These are phyloP conservation scores for Mycena epipterygia DNA, from an alignment of 768 basidiomycete species.

Conservation along the genomic window DNA sequence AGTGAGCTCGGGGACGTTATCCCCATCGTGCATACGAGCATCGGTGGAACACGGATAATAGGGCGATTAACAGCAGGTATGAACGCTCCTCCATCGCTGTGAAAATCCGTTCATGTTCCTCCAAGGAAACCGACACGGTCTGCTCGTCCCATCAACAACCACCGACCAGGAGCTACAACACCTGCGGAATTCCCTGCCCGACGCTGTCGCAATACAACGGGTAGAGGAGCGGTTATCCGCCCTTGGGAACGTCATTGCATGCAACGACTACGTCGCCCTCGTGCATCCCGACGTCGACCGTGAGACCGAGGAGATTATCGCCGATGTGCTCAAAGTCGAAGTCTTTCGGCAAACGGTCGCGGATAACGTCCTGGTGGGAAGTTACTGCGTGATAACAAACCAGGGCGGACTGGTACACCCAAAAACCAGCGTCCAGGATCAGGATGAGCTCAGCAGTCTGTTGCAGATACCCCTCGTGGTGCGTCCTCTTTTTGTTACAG, in stretches of 20 bases:
- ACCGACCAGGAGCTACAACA: conserved; percentile 99
- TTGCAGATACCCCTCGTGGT: conserved; percentile 96
- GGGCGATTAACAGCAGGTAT: conserved; percentile 93
- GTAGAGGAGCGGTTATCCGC: conserved; percentile 98
- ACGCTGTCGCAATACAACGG: conserved; percentile 93
- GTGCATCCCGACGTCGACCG: conserved; percentile 98
- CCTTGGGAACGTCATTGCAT: conserved; percentile 97
- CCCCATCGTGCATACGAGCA: conserved; percentile 96
- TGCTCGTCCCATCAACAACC: conserved; percentile 95
- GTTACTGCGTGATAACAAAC: conserved; percentile 95
- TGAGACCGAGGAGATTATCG: conserved; percentile 99
- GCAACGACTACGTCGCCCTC: conserved; percentile 98
- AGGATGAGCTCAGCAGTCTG: conserved; percentile 95
- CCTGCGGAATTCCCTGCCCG: conserved; percentile 94
- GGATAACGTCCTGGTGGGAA: conserved; percentile 96
- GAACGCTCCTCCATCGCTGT: conserved; percentile 27
- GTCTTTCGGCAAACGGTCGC: conserved; percentile 99
- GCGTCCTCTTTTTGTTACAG: conserved; percentile 49
- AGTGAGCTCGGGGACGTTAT: conserved; percentile 92
- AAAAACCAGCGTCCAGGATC: conserved; percentile 96
- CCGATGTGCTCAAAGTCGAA: conserved; percentile 98
- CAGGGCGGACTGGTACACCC: conserved; percentile 99
- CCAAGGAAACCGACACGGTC: conserved; percentile 94
- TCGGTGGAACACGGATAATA: conserved; percentile 94
- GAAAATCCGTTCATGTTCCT: conserved; percentile 4